Evolutionary conservation across 345 rosid species (phyloP), one percentile per base, ranked within the genome.

Genomic region (Erucastrum elatum): DNA sequence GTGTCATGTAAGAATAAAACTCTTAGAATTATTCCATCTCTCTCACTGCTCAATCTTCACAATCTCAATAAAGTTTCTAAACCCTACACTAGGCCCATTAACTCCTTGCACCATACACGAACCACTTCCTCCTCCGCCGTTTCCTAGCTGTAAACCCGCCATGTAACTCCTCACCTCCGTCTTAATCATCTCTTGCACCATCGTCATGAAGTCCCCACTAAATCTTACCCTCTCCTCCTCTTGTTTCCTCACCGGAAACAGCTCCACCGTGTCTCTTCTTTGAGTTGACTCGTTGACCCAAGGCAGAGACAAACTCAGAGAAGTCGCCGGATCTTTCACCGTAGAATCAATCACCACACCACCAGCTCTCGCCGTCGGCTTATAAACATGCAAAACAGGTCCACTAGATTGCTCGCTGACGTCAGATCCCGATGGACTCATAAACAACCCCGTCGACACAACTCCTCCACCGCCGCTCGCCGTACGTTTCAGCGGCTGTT

Each of bases 171-270:
- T 89, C 79, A 94, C 97, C 82, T 94, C 98, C 66, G 63, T 85
- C 78, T 79, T 92, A 74, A 94, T 87, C 97, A 94, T 94, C 75
- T 94, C 98, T 6, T 94, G 97, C 87, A 94, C 79, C 85, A 88
- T 90, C 72, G 74, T 84, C 90, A 89, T 84, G 11, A 94, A 87
- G 66, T 92, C 96, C 16, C 86, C 74, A 53, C 81, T 83, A 21
- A 92, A 87, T 56, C 91, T 46, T 11, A 4, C 16, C 21, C 62
- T 41, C 37, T 61, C 75, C 5, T 41, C 71, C 16, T 73, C 82
- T 8, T 64, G 61, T 66, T 61, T 71, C 70, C 71, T 78, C 68
- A 70, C 82, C 67, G 76, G 84, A 3, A 81, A 53, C 0, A 81
- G 70, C 68, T 64, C 75, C 21, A 10, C 80, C 34, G 64, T 62